These are phyloP conservation scores for Penicillium sclerotigenum DNA, from an alignment of 2,329 filamentous ascomycete genomes.

Conservation along the genomic window DNA sequence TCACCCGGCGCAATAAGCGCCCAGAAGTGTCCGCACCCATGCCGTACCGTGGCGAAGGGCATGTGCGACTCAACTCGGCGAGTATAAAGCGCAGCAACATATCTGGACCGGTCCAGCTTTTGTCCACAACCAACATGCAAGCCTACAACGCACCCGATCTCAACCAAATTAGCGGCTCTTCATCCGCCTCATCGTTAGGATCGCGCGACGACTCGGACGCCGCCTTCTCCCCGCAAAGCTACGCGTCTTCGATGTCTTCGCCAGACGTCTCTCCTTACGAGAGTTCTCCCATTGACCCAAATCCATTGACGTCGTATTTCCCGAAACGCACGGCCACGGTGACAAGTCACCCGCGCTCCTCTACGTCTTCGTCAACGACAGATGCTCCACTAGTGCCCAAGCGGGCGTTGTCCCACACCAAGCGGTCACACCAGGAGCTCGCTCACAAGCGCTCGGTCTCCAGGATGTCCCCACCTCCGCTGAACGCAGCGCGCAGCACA, in stretches of 20 bases:
- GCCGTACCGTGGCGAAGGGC: constrained; percentile 43
- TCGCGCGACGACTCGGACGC: constrained; percentile 60
- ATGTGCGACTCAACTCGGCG: constrained; percentile 44
- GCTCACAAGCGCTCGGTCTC: constrained; percentile 66
- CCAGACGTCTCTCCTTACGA: constrained; percentile 46
- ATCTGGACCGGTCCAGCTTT: constrained; percentile 78
- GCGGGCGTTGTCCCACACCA: constrained; percentile 82
- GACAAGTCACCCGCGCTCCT: constrained; percentile 51
- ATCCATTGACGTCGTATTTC: constrained; percentile 58
- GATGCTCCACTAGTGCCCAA: constrained; percentile 68
- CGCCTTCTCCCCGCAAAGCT: constrained; percentile 46
- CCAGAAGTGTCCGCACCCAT: constrained; percentile 46
- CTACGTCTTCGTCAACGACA: constrained; percentile 45
- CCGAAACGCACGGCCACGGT: constrained; percentile 70
- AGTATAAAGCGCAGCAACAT: constrained; percentile 58
- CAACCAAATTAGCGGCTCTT: constrained; percentile 39
- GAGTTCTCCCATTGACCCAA: constrained; percentile 48
- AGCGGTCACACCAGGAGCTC: constrained; percentile 75
- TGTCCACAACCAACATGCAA: constrained; percentile 94
- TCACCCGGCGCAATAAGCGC: constrained; percentile 49
- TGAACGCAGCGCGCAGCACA: constrained; percentile 37
- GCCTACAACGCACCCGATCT: constrained; percentile 93
- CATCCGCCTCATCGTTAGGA: constrained; percentile 50
- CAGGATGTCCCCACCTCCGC: constrained; percentile 45
- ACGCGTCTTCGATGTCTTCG: constrained; percentile 49